Base-by-base conservation (phyloP, 805 yeast genomes). In the Brettanomyces custersianus region DNA sequence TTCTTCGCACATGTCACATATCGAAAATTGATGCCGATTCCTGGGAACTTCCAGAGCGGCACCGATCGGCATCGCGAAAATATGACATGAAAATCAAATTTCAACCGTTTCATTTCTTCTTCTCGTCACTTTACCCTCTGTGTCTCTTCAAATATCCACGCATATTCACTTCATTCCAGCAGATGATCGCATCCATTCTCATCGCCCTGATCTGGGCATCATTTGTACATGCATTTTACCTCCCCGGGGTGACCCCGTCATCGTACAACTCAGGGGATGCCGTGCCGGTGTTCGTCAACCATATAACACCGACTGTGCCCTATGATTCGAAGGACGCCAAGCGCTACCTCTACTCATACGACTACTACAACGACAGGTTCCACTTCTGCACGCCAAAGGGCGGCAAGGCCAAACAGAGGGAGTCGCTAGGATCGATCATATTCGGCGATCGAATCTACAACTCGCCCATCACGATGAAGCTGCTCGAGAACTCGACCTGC, bases 191-290 rank as follows among this genome's bases (percentile, higher is more conserved):
- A 9, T 22, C 25, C 25, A 22, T 22, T 9, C 25, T 22, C 12
- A 22, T 12, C 25, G 25, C 13, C 29, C 13, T 26, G 15, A 11
- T 26, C 7, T 15, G 9, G 6, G 9, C 13, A 15, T 7, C 17
- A 29, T 29, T 19, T 29, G 19, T 20, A 13, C 26, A 44, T 13
- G 56, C 59, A 15, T 90, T 92, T 61, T 90, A 92, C 54, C 66
- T 92, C 38, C 97, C 97, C 0, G 97, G 97, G 7, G 92, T 87
- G 18, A 95, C 97, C 0, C 97, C 98, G 15, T 83, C 94, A 1
- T 80, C 90, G 34, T 92, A 90, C 54, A 65, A 69, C 31, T 67
- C 72, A 40, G 86, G 79, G 34, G 94, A 88, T 36, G 46, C 52
- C 3, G 77, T 92, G 34, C 85, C 90, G 12, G 63, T 92, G 37